Base-by-base conservation (phyloP, 2,329 filamentous ascomycete species). In the Aspergillus amoenus region DNA sequence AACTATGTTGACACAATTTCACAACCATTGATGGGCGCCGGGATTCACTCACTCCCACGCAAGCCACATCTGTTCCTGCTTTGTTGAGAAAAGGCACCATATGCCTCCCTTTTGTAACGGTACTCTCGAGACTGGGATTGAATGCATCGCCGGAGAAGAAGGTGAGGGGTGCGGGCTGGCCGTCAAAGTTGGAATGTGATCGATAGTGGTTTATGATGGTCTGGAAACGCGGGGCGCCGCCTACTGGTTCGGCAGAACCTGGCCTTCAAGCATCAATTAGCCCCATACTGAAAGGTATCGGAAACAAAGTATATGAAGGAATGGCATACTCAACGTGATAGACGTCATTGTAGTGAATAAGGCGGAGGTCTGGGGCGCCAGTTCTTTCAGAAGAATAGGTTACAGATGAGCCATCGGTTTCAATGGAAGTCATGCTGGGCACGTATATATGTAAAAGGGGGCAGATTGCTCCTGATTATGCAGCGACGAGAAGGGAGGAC, bases 81-180 rank as follows among this genome's bases (percentile, higher is more conserved):
- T 82, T 79, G 71, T 96, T 96, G 45, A 97, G 76, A 9, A 94
- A 82, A 0, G 91, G 88, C 9, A 96, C 87, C 93, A 96, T 96
- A 74, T 96, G 93, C 64, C 86, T 70, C 81, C 90, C 92, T 77
- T 96, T 96, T 3, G 92, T 96, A 34, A 96, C 87, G 17, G 88
- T 90, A 67, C 89, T 93, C 75, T 96, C 92, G 57, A 96, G 77
- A 66, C 90, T 93, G 0, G 93, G 92, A 70, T 96, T 96, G 76
- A 94, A 97, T 9, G 88, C 91, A 81, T 96, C 93, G 39, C 92
- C 92, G 3, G 91, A 96, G 75, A 96, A 97, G 64, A 96, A 82
- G 1, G 90, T 93, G 50, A 95, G 70, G 4, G 91, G 76, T 40
- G 83, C 78, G 1, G 90, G 79, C 69, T 90, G 87, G 17, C 77